Percentiles rank a stretch among this genome's conserved stretches.
Evolutionary conservation across 371 early-diverging fungal genomes (phyloP).

Genomic region (Mortierella sp.): DNA sequence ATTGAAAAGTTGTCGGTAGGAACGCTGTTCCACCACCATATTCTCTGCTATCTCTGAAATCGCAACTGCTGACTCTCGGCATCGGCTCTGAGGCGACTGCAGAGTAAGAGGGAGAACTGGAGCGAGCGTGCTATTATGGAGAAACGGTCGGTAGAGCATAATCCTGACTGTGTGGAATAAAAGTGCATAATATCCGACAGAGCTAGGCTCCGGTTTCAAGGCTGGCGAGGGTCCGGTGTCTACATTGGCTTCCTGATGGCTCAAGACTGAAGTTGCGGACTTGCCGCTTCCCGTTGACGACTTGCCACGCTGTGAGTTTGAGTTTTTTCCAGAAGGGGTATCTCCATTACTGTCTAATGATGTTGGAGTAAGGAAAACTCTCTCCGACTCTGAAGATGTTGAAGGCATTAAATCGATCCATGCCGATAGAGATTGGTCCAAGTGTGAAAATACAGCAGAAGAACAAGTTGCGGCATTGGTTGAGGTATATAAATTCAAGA

Average conservation of each 20-base stretch:
- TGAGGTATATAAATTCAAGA: conserved; percentile 63
- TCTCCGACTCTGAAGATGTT: conserved; percentile 25
- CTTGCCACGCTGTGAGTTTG: conserved; percentile 50
- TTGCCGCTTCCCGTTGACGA: conserved; percentile 57
- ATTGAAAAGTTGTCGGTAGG: conserved; percentile 45
- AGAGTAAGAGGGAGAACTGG: conserved; percentile 40
- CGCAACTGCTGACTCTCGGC: conserved; percentile 47
- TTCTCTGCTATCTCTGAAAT: conserved; percentile 51
- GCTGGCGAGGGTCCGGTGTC: neutral
- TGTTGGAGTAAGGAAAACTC: neutral
- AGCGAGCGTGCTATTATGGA: conserved; percentile 36
- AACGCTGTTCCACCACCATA: conserved; percentile 38
- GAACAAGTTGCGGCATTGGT: conserved; percentile 62
- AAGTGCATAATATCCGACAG: conserved; percentile 26
- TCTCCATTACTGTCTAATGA: conserved; percentile 34
- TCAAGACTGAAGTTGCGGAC: conserved; percentile 57
- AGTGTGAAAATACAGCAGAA: conserved; percentile 60
- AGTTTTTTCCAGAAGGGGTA: conserved; percentile 9
- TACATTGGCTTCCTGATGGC: conserved; percentile 37
- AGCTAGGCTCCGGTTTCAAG: conserved; percentile 6
- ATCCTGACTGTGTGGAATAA: conserved; percentile 47
- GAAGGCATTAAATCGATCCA: conserved; percentile 67
- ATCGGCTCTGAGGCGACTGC: conserved; percentile 36
- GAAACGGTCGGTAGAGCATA: conserved; percentile 50
- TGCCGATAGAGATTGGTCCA: conserved; percentile 65